phyloP scores from a whole-genome alignment of 1,139 yeast species.

The Diutina catenulata region DNA sequence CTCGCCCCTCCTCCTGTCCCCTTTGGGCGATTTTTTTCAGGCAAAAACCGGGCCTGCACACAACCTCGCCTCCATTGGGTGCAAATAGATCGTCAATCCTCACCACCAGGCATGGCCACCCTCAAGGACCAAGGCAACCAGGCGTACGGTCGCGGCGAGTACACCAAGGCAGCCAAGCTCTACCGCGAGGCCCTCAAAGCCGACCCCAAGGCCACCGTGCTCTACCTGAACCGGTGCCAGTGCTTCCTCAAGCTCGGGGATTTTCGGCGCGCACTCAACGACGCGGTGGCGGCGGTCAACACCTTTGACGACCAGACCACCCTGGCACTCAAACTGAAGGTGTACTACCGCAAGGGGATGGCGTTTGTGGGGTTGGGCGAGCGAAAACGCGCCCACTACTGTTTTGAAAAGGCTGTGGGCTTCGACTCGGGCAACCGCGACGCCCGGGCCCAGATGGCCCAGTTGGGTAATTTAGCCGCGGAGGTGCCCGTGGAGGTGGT shows the following conservation, averaged over 20 bases:
- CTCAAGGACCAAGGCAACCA: constrained; percentile 40
- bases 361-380: constrained; percentile 29
- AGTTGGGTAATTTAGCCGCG: constrained; percentile 6
- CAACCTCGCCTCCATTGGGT: too few relatives aligned
- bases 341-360: constrained; percentile 45
- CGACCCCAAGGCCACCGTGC: constrained; percentile 46
- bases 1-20: too few relatives aligned
- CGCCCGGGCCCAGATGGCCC: constrained; percentile 11
- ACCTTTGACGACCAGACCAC: constrained; percentile 18
- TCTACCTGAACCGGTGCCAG: constrained; percentile 74
- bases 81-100: too few relatives aligned
- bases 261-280: constrained; percentile 46
- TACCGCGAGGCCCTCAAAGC: constrained; percentile 57
- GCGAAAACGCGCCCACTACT: constrained; percentile 18
- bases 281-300: constrained; percentile 47
- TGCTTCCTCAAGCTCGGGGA: constrained; percentile 47
- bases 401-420: constrained; percentile 30
- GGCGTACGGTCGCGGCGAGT: constrained; percentile 47
- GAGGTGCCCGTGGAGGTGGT: constrained; percentile 32
- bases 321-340: constrained; percentile 27
- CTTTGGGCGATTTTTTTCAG: too few relatives aligned
- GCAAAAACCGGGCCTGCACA: too few relatives aligned
- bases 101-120: too few relatives aligned
- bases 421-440: constrained; percentile 26
- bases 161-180: constrained; percentile 41